Percentiles rank a stretch among this genome's conserved stretches.
Conservation (phyloP, 2,329 filamentous ascomycete genomes). For the Botrytis medusae region DNA sequence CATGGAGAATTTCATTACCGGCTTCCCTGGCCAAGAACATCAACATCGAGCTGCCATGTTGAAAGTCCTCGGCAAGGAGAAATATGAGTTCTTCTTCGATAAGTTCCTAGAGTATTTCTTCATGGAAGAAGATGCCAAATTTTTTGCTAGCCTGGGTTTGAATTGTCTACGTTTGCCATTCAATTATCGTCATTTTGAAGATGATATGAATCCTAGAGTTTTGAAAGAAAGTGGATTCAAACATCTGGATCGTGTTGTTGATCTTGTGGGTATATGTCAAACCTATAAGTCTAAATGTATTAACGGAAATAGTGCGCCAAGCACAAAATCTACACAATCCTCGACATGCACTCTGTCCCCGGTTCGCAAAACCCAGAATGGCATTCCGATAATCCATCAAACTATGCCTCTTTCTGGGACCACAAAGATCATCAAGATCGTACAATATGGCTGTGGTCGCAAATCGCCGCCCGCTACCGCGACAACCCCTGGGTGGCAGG, state of each 20-base stretch:
- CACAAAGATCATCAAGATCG: constrained; percentile 50
- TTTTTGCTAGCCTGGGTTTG: constrained; percentile 54
- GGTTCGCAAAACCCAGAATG: constrained; percentile 51
- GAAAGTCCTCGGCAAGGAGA: constrained; percentile 54
- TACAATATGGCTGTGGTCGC: constrained; percentile 46
- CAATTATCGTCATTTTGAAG: constrained; percentile 59
- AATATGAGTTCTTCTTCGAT: constrained; percentile 61
- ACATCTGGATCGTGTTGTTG: constrained; percentile 49
- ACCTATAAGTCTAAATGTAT: background rate
- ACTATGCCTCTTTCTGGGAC: constrained; percentile 48
- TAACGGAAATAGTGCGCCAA: constrained; percentile 38
- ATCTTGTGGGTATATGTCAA: constrained; percentile 38
- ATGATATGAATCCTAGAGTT: constrained; percentile 51
- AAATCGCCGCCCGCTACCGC: constrained; percentile 45
- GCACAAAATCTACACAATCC: constrained; percentile 47
- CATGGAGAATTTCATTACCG: constrained; percentile 64
- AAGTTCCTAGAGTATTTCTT: constrained; percentile 52
- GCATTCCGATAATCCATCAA: constrained; percentile 45
- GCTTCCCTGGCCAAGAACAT: constrained; percentile 58
- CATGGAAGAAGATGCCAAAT: constrained; percentile 56
- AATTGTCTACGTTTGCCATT: constrained; percentile 62
- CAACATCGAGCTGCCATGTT: constrained; percentile 55
- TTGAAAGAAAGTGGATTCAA: constrained; percentile 51
- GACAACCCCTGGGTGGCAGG: constrained; percentile 43
- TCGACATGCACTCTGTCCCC: constrained; percentile 48